phyloP scores from a whole-genome alignment of 345 rosid genomes.

The Salix exigua region DNA sequence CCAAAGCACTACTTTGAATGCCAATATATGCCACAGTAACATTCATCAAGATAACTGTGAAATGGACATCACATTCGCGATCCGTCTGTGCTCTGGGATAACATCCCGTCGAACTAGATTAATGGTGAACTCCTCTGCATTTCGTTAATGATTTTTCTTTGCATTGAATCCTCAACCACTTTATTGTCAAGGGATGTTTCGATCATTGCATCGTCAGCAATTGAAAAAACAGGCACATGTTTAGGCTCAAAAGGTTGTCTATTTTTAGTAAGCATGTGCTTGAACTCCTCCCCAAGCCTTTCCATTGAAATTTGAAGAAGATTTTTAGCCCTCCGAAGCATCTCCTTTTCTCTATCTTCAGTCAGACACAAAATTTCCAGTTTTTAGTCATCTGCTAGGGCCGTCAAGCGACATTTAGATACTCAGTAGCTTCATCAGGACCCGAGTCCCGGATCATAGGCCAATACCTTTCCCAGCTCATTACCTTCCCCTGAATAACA shows the following conservation, averaged over 20 bases:
- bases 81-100: constrained; percentile 61
- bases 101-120: constrained; percentile 68
- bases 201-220: constrained; percentile 59
- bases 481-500: constrained; percentile 58
- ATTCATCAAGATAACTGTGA: constrained; percentile 67
- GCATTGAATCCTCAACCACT: constrained; percentile 47
- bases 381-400: constrained; percentile 45
- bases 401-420: constrained; percentile 57
- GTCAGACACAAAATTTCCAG: constrained; percentile 38
- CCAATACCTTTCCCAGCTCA: constrained; percentile 60
- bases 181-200: constrained; percentile 55
- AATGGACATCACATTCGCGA: constrained; percentile 60
- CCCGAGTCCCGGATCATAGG: constrained; percentile 77
- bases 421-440: constrained; percentile 46
- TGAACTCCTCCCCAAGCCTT: constrained; percentile 84
- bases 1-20: constrained; percentile 68
- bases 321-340: constrained; percentile 61
- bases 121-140: constrained; percentile 44
- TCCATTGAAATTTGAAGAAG: constrained; percentile 80
- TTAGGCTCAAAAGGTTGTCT: constrained; percentile 67
- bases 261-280: constrained; percentile 61
- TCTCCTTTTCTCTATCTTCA: constrained; percentile 30
- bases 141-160: constrained; percentile 52
- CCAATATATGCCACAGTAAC: constrained; percentile 59
- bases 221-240: constrained; percentile 55